Evolutionary conservation across 345 rosid species (phyloP), one percentile per base, ranked within the genome.

Genomic region (Lepidium sativum): DNA sequence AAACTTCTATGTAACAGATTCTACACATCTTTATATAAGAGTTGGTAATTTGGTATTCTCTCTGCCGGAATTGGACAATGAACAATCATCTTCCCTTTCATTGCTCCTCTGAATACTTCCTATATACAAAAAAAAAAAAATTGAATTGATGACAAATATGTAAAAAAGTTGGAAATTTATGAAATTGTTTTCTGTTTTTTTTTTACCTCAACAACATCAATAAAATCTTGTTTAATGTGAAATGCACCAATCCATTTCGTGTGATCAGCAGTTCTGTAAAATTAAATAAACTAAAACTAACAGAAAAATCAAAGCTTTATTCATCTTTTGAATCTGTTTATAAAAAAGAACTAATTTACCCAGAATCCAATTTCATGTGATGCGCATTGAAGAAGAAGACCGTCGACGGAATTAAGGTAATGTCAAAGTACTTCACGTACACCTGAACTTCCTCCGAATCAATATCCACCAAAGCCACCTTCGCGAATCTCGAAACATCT

Each of bases 301-400:
- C 42, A 21, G 15, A 4, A 43, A 42, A 40, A 35, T 6, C 15
- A 54, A 54, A 54, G 60, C 60, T 54, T 54, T 4, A 4, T 25
- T 25, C 6, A 25, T 25, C 6, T 27, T 27, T 0, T 11, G 16
- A 17, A 13, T 18, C 18, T 8, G 13, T 13, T 9, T 11, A 5
- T 45, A 35, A 15, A 32, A 49, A 21, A 31, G 18, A 20, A 2
- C 5, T 4, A 2, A 34, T 2, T 55, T 71, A 90, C 99, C 96
- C 95, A 57, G 87, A 88, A 79, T 94, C 99, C 86, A 94, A 78
- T 79, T 94, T 94, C 92, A 94, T 90, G 21, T 94, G 96, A 65
- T 88, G 91, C 1, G 95, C 92, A 54, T 94, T 94, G 84, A 94
- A 88, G 85, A 94, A 94, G 84, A 90, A 94, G 23, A 90, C 41